phyloP scores from a whole-genome alignment of 2,329 filamentous ascomycete genomes.

The Trichoderma sp. region DNA sequence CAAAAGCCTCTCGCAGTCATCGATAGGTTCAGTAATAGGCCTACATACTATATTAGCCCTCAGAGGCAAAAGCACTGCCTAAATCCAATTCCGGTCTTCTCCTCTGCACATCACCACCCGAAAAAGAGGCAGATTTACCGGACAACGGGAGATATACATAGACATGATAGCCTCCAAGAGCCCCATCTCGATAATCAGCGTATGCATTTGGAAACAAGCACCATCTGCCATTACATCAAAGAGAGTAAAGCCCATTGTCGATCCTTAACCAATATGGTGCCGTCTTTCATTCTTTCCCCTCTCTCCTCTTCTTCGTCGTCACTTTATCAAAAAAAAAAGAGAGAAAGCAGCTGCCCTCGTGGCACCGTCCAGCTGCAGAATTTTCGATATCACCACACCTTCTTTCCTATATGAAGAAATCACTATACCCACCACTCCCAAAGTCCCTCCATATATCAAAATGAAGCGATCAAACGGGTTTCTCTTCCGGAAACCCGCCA shows the following conservation, averaged over 20 bases:
- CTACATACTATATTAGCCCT: not conserved
- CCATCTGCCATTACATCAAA: not conserved
- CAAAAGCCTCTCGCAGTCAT: not conserved
- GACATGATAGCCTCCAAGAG: not conserved
- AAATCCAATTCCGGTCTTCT: not conserved
- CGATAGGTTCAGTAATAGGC: not conserved
- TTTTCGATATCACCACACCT: constrained; percentile 21
- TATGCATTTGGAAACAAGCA: not conserved
- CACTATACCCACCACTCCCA: not conserved
- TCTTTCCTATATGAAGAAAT: not conserved
- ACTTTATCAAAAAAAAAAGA: not conserved
- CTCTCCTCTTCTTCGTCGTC: not conserved
- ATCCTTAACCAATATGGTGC: not conserved
- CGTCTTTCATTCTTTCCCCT: not conserved
- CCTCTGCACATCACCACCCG: not conserved
- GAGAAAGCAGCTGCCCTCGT: not conserved
- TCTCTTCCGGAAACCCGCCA: not conserved
- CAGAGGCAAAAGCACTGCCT: not conserved
- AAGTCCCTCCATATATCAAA: not conserved
- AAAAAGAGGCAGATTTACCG: not conserved
- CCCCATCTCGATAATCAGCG: not conserved
- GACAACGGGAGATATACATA: not conserved
- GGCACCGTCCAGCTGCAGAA: not conserved
- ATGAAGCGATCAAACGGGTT: not conserved
- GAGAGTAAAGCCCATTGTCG: not conserved